Conservation (phyloP, 768 basidiomycete species). For the Suillus plorans region DNA sequence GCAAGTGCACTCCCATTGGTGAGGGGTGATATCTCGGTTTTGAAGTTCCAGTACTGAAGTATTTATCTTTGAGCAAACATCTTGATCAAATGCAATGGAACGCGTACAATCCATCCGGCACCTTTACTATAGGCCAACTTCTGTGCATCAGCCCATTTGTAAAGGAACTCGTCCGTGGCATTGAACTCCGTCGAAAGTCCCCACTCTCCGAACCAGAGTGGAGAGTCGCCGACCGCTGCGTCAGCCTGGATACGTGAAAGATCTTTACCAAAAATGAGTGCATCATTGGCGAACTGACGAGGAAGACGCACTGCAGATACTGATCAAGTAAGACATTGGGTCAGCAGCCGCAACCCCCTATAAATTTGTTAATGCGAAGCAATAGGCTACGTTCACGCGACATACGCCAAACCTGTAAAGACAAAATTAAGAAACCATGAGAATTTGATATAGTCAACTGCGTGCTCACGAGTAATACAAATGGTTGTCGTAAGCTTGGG, state of each 20-base stretch:
- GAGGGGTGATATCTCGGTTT: slow-evolving; percentile 53
- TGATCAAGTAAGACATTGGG: slow-evolving; percentile 60
- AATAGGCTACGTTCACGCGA: not conserved
- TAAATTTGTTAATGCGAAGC: not conserved
- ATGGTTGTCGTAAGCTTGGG: slow-evolving; percentile 77
- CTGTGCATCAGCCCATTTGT: slow-evolving; percentile 74
- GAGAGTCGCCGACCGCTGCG: slow-evolving; percentile 42
- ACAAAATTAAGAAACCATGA: slow-evolving; percentile 1
- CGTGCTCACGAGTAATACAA: slow-evolving; percentile 66
- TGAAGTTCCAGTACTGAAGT: slow-evolving; percentile 70
- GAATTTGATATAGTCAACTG: not conserved
- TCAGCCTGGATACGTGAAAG: slow-evolving; percentile 54
- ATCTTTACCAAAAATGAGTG: slow-evolving; percentile 38
- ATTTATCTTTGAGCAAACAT: not conserved
- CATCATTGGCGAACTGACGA: not conserved
- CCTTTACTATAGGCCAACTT: slow-evolving; percentile 61
- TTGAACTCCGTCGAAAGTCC: slow-evolving; percentile 61
- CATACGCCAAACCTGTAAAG: slow-evolving; percentile 59
- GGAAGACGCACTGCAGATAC: slow-evolving; percentile 62
- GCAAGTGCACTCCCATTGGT: slow-evolving; percentile 46
- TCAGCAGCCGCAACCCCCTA: slow-evolving; percentile 73
- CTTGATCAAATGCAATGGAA: not conserved
- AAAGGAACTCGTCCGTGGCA: slow-evolving; percentile 60
- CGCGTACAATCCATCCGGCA: slow-evolving; percentile 66
- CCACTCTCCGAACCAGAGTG: slow-evolving; percentile 62